Evolutionary conservation across 306 rosid genomes (phyloP), one percentile per base, ranked within the genome.

Genomic region (Cajanus cajan): DNA sequence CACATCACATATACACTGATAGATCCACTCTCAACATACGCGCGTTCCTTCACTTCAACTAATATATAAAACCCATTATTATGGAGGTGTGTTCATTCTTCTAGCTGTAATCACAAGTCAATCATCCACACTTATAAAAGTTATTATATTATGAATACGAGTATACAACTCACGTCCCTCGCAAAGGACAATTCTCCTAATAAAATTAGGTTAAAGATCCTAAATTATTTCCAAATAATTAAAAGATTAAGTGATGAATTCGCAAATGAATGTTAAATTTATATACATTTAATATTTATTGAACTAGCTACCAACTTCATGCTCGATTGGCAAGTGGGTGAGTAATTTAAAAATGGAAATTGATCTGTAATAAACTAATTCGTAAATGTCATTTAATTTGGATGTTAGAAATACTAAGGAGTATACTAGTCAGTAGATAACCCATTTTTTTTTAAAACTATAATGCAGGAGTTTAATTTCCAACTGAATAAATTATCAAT

Each of bases 151-250:
- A n/a, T n/a, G n/a, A n/a, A n/a, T 15, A 36, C 45, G 18, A 37
- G 19, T 4, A 50, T 54, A 41, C 28, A 92, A 87, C 79, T 7
- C 91, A 86, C 5, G 82, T 80, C 62, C 86, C 86, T 7, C 19
- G 78, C 76, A 22, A 3, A 47, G 54, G 54, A 50, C 65, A 76
- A 31, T n/a, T 14, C 21, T 51, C 28, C 14, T 19, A 39, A 7
- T 24, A 45, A 33, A 66, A 18, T 13, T 47, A 16, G 40, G 36
- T 8, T 6, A 52, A 39, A 39, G 15, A 12, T 24, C n/a, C n/a
- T 5, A 22, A 40, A 68, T 41, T 1, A 18, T 52, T 10, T 34
- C 25, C 43, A 67, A 78, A 40, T 45, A 55, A 78, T 28, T 41
- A 14, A 13, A 21, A 68, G 44, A 54, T 28, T 24, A 58, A 58